Evolutionary conservation across 768 basidiomycete species (phyloP).

Genomic region (Tulasnella sp.): DNA sequence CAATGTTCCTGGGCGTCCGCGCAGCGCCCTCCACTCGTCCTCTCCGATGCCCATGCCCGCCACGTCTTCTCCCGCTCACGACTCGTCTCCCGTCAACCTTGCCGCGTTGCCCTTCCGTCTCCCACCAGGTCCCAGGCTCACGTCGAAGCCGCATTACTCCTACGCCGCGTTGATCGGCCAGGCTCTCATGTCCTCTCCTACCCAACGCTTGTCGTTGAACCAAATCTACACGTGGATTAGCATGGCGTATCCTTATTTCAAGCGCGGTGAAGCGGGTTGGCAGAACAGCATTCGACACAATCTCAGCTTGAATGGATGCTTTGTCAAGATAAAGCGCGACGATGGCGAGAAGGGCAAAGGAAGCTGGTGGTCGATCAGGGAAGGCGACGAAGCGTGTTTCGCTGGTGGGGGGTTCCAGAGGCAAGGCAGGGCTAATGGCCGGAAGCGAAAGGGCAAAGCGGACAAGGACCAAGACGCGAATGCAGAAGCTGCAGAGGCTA

Average conservation of each 20-base stretch:
- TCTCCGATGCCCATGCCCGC: constrained; percentile 5
- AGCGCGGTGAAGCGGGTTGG: constrained; percentile 90
- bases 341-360: constrained; percentile 62
- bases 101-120: constrained; percentile 55
- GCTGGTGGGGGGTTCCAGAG: constrained; percentile 57
- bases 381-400: constrained; percentile 76
- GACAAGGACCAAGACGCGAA: constrained; percentile 6
- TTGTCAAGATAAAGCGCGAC: constrained; percentile 69
- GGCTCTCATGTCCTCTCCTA: constrained; percentile 77
- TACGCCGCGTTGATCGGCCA: constrained; percentile 96
- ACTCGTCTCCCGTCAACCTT: constrained; percentile 6
- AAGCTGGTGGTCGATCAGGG: constrained; percentile 81
- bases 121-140: constrained; percentile 77
- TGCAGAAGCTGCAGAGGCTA: not conserved
- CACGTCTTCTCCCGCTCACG: constrained; percentile 17
- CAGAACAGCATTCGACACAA: constrained; percentile 98
- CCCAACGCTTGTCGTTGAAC: constrained; percentile 80
- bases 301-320: constrained; percentile 83
- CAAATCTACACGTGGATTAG: constrained; percentile 97
- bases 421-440: constrained; percentile 28
- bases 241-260: constrained; percentile 87
- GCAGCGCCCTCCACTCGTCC: constrained; percentile 2
- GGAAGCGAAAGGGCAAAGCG: constrained; percentile 19
- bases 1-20: not conserved
- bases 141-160: constrained; percentile 72